phyloP scores from a whole-genome alignment of 805 yeast species.

The Ogataea sp. region DNA sequence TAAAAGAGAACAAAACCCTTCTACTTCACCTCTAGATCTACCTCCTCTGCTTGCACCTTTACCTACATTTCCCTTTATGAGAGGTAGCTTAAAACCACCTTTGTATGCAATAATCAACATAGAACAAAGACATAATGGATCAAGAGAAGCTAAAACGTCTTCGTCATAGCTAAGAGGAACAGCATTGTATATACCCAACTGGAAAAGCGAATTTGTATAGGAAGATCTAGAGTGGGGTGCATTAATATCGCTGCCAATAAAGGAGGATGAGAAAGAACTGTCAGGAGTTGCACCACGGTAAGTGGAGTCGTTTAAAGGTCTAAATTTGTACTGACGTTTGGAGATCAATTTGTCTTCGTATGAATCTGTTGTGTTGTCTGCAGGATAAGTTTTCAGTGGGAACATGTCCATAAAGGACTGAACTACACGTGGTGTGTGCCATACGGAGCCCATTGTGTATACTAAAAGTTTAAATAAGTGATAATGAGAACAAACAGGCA shows the following conservation, averaged over 20 bases:
- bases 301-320: not conserved
- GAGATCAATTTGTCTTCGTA: slow-evolving; percentile 4
- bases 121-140: slow-evolving; percentile 47
- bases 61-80: slow-evolving; percentile 1
- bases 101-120: slow-evolving; percentile 39
- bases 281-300: slow-evolving; percentile 4
- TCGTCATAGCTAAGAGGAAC: slow-evolving; percentile 21
- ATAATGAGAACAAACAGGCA: too few species aligned
- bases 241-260: not conserved
- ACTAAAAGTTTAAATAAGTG: too few species aligned
- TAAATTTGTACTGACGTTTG: slow-evolving; percentile 16
- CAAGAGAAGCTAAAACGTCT: slow-evolving; percentile 36
- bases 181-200: slow-evolving; percentile 47
- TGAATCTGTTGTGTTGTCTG: slow-evolving; percentile 11
- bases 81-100: slow-evolving; percentile 36
- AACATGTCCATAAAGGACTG: slow-evolving; percentile 40
- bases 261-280: slow-evolving; percentile 5
- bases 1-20: slow-evolving; percentile 32
- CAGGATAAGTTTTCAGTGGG: slow-evolving; percentile 38
- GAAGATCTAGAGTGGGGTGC: too few species aligned
- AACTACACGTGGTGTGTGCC: slow-evolving; percentile 32
- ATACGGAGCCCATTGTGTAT: slow-evolving; percentile 3
- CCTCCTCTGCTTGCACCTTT: slow-evolving; percentile 1
- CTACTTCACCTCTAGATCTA: slow-evolving; percentile 3
- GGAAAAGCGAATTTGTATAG: slow-evolving; percentile 24